Percentiles rank a stretch among this genome's conserved stretches.
phyloP scores from a whole-genome alignment of 495 filamentous ascomycete species.

The Pseudomonodictys pantanalensis region DNA sequence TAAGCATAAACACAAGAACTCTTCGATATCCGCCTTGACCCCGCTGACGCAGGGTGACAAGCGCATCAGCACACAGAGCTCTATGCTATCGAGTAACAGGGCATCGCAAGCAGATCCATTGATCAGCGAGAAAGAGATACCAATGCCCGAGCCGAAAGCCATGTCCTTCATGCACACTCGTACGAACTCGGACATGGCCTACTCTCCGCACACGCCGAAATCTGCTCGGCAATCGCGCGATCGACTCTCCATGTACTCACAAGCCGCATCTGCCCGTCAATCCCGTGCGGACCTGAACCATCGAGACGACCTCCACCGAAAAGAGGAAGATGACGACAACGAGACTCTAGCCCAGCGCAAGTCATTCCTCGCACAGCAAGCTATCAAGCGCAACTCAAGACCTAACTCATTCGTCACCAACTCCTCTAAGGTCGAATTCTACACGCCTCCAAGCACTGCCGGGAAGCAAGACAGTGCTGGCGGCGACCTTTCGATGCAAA shows the following conservation, averaged over 20 bases:
- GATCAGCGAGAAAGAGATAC: constrained; percentile 40
- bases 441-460: constrained; percentile 20
- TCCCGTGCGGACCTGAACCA: constrained; percentile 28
- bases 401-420: constrained; percentile 19
- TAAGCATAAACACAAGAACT: constrained; percentile 70
- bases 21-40: constrained; percentile 66
- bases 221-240: constrained; percentile 28
- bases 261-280: constrained; percentile 9
- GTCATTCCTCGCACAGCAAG: constrained; percentile 22
- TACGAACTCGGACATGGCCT: constrained; percentile 27
- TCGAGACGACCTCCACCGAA: constrained; percentile 23
- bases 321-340: constrained; percentile 15
- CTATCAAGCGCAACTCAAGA: constrained; percentile 25
- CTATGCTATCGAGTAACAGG: constrained; percentile 47
- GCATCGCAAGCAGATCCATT: constrained; percentile 54
- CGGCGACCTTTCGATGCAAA: constrained; percentile 18
- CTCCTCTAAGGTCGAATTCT: constrained; percentile 24
- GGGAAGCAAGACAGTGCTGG: constrained; percentile 2
- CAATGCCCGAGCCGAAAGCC: constrained; percentile 35
- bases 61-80: constrained; percentile 41
- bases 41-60: constrained; percentile 48
- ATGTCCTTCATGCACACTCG: constrained; percentile 33
- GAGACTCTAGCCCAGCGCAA: constrained; percentile 29
- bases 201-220: constrained; percentile 34
- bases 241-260: constrained; percentile 16